Evolutionary conservation across 495 filamentous ascomycete species (phyloP).

Genomic region (Diplogelasinospora grovesii): DNA sequence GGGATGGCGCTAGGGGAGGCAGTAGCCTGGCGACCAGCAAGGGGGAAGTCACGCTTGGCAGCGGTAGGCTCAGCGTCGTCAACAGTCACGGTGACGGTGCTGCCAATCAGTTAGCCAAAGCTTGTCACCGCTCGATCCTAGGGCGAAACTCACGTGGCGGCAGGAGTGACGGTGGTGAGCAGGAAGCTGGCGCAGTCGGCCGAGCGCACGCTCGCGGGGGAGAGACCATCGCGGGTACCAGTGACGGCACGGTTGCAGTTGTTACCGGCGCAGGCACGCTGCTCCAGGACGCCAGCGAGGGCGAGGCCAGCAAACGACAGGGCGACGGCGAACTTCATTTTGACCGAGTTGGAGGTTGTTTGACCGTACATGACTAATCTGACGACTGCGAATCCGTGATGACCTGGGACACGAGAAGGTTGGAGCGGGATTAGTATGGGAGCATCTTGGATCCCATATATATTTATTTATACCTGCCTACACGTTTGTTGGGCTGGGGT

Average conservation of each 20-base stretch:
- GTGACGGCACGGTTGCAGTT: slow-evolving; percentile 31
- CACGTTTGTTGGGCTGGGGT: not conserved
- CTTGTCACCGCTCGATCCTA: no score
- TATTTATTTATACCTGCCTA: slow-evolving; percentile 1
- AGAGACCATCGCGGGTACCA: slow-evolving; percentile 23
- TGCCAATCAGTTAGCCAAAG: slow-evolving; percentile 1
- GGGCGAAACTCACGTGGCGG: slow-evolving; percentile 17
- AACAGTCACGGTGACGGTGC: slow-evolving; percentile 25
- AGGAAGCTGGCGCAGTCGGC: slow-evolving; percentile 30
- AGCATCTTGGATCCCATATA: slow-evolving; percentile 1
- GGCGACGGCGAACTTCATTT: slow-evolving; percentile 25
- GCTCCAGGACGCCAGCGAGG: slow-evolving; percentile 17
- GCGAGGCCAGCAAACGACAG: slow-evolving; percentile 22
- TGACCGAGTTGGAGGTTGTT: slow-evolving; percentile 12
- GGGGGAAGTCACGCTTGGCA: slow-evolving; percentile 11
- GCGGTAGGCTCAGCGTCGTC: slow-evolving; percentile 9
- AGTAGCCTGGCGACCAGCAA: slow-evolving; percentile 13
- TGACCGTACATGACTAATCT: no score
- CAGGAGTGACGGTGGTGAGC: slow-evolving; percentile 24
- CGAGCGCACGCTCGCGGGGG: slow-evolving; percentile 17
- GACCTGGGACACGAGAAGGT: not conserved
- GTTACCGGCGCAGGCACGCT: slow-evolving; percentile 23
- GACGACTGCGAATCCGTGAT: not conserved
- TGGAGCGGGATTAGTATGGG: not conserved
- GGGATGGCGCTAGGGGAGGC: slow-evolving; percentile 19